Evolutionary conservation across 805 yeast genomes (phyloP), one percentile per base, ranked within the genome.

Genomic region (Saturnispora kantuleensis): DNA sequence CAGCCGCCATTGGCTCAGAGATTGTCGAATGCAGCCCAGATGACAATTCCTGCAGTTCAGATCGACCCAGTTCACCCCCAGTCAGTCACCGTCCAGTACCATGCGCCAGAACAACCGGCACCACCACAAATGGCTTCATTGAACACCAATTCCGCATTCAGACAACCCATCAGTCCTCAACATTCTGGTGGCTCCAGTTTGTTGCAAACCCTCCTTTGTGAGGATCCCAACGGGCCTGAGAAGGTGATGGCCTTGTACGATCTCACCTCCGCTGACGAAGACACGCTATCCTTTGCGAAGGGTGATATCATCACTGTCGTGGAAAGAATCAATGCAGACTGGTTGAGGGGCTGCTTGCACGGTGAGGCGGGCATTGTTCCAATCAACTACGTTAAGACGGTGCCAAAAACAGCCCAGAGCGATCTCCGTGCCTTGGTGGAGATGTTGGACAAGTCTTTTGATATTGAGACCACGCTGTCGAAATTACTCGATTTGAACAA

Each of bases 351-450:
- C 12, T 76, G 90, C 5, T 64, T 90, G 42, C 71, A 75, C 44
- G 96, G 96, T 1, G 73, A 72, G 44, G 70, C 79, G 41, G 98
- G 98, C 15, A 81, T 93, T 11, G 88, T 90, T 63, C 98, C 98
- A 0, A 73, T 85, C 47, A 90, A 90, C 59, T 90, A 93, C 57
- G 97, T 93, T 1, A 74, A 85, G 0, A 88, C 88, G 2, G 66
- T 88, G 5, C 74, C 79, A 1, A 82, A 79, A 38, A 80, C 82
- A 31, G 69, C 85, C 0, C 70, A 75, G 2, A 71, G 73, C 40
- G 89, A 88, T 50, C 49, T 81, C 4, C 63, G 64, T 7, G 62
- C 66, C 26, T 43, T 61, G 83, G 81, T 53, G 52, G 57, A 29
- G 64, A 67, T 50, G 63, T 67, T 47, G 88, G 85, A 59, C 60